A percentile compares a stretch with the other conserved stretches of the same genome.
Evolutionary conservation across 169 alveolate species (phyloP).

Genomic region (Ophryocystis elektroscirrha): DNA sequence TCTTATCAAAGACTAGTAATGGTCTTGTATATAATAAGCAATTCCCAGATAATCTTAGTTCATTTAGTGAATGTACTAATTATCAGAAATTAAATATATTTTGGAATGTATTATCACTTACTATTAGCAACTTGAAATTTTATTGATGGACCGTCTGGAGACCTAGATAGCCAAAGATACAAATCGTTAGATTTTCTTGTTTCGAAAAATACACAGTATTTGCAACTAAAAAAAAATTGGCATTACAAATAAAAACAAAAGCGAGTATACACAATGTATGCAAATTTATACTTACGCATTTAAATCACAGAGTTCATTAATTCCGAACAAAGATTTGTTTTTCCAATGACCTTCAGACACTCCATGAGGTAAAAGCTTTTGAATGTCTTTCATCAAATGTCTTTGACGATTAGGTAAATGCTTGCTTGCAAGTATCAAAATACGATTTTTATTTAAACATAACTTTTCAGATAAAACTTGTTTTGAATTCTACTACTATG

Average conservation of each 20-base stretch:
- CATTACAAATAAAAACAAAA: neutral
- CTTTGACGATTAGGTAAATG: slow-evolving; percentile 38
- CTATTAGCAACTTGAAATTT: slow-evolving; percentile 59
- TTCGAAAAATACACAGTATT: slow-evolving; percentile 41
- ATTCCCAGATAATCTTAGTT: slow-evolving; percentile 72
- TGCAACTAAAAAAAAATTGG: neutral
- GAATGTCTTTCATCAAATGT: slow-evolving; percentile 46
- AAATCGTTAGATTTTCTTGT: slow-evolving; percentile 44
- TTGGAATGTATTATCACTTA: neutral
- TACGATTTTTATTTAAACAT: too few species aligned
- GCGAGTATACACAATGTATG: slow-evolving; percentile 30
- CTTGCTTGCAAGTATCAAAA: too few species aligned
- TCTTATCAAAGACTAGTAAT: slow-evolving; percentile 50
- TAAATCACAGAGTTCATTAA: slow-evolving; percentile 15
- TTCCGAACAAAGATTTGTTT: slow-evolving; percentile 25
- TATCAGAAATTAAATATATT: neutral
- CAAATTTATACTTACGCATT: too few species aligned
- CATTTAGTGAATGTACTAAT: slow-evolving; percentile 62
- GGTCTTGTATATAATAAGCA: slow-evolving; percentile 70
- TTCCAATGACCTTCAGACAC: slow-evolving; percentile 46
- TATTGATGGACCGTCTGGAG: slow-evolving; percentile 77
- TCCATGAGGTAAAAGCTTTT: slow-evolving; percentile 53
- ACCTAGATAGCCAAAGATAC: slow-evolving; percentile 64
- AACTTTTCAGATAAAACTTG: too few species aligned
- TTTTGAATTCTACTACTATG: too few species aligned